Evolutionary conservation across 352 stramenopile species (phyloP).

Genomic region (Pythium chondricola): DNA sequence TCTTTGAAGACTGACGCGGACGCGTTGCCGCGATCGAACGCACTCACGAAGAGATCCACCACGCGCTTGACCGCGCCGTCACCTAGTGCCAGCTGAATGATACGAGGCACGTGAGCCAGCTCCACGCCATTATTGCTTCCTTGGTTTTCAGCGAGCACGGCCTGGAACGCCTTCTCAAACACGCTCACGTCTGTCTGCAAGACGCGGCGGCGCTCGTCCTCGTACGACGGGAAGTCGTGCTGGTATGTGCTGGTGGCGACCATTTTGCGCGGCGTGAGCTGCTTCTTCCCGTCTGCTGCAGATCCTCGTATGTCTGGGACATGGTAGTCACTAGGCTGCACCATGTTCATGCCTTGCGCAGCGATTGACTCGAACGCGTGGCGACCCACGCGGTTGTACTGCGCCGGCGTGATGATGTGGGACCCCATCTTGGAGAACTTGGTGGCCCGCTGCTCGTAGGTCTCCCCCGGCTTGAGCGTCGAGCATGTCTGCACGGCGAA

Average conservation of each 20-base stretch:
- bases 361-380: slow-evolving; percentile 49
- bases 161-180: slow-evolving; percentile 46
- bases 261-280: slow-evolving; percentile 39
- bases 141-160: slow-evolving; percentile 14
- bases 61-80: slow-evolving; percentile 24
- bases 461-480: slow-evolving; percentile 74
- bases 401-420: slow-evolving; percentile 49
- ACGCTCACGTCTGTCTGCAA: slow-evolving; percentile 22
- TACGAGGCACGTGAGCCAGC: slow-evolving; percentile 33
- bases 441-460: slow-evolving; percentile 48
- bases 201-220: slow-evolving; percentile 38
- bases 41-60: slow-evolving; percentile 37
- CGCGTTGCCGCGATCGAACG: slow-evolving; percentile 32
- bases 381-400: slow-evolving; percentile 50
- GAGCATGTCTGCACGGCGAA: slow-evolving; percentile 59
- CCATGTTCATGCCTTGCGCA: slow-evolving; percentile 31
- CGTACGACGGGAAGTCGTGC: slow-evolving; percentile 52
- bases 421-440: slow-evolving; percentile 79
- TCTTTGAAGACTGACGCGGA: slow-evolving; percentile 25
- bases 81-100: slow-evolving; percentile 38
- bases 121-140: slow-evolving; percentile 42
- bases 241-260: slow-evolving; percentile 55
- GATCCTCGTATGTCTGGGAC: slow-evolving; percentile 54
- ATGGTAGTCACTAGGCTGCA: slow-evolving; percentile 54
- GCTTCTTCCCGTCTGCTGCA: slow-evolving; percentile 34